Conservation (phyloP, 306 rosid species). For the Vigna hirtella region DNA sequence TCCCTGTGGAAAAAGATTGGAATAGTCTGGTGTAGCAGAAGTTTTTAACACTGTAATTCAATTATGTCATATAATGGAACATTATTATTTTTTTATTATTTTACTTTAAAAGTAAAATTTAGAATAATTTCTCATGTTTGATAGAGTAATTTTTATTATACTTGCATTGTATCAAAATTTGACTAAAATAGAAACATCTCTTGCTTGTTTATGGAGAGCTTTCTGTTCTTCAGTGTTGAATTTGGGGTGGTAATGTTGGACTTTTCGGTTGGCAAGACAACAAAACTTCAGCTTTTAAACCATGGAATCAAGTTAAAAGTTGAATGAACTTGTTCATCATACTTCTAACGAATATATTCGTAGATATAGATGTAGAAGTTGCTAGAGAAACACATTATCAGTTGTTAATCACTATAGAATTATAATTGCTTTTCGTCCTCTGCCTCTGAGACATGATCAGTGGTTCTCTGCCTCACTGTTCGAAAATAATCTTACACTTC, state of each 20-base stretch:
- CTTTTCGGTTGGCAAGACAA: background rate
- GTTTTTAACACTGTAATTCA: background rate
- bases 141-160: background rate
- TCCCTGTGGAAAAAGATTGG: background rate
- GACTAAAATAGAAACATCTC: background rate
- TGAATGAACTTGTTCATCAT: background rate
- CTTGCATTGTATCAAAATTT: background rate
- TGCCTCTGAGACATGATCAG: background rate
- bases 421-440: background rate
- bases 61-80: background rate
- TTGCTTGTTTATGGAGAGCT: background rate
- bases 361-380: background rate
- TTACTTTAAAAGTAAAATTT: background rate
- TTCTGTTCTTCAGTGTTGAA: background rate
- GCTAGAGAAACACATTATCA: background rate
- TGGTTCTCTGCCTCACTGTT: background rate
- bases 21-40: background rate
- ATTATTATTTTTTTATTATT: background rate
- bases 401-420: slow-evolving; percentile 1
- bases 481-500: background rate
- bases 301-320: background rate
- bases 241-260: slow-evolving; percentile 3
- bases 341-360: background rate
- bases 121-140: background rate
- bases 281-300: background rate